Base-by-base conservation (phyloP, 352 stramenopile species). In the Pythium utonaiense region DNA sequence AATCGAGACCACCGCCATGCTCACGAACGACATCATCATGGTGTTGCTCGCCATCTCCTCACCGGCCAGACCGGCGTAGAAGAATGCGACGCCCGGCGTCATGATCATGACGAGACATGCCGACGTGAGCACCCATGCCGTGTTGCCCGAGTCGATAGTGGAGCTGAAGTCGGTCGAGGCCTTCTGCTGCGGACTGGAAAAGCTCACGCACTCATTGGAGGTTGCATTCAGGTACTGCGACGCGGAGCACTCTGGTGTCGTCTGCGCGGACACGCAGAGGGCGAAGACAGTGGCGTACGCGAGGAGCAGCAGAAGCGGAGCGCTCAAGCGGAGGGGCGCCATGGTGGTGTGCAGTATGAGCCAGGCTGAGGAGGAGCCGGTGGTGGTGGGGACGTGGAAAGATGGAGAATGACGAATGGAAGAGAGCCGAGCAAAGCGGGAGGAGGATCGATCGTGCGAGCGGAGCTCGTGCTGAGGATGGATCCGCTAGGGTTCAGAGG, bases 21-120 rank as follows among this genome's bases (percentile, higher is more conserved):
- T 80, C 36, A 82, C 64, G 53, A 90, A 91, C 9, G 76, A 89
- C 77, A 89, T 88, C 67, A 91, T 86, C 36, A 92, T 87, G 24
- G 80, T 91, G 70, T 88, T 89, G 49, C 85, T 86, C 30, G 85
- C 76, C 68, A 86, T 89, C 40, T 86, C 70, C 51, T 86, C 73
- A 28, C 82, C 77, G 0, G 80, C 80, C 13, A 93, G 67, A 21
- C 84, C 84, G 7, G 80, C 84, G 72, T 94, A 94, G 69, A 92
- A 94, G 49, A 83, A 77, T 30, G 66, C 62, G 13, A 83, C 66
- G 24, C 74, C 74, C 0, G 74, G 72, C 8, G 69, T 75, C 75
- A 83, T 83, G 45, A 83, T 67, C 66, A 82, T 71, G 38, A 83
- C 75, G 17, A 83, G 64, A 8, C 53, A 60, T 12, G 48, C 60